Evolutionary conservation across 2,329 filamentous ascomycete genomes (phyloP), one percentile per base, ranked within the genome.

Genomic region (Drechslerella dactyloides): DNA sequence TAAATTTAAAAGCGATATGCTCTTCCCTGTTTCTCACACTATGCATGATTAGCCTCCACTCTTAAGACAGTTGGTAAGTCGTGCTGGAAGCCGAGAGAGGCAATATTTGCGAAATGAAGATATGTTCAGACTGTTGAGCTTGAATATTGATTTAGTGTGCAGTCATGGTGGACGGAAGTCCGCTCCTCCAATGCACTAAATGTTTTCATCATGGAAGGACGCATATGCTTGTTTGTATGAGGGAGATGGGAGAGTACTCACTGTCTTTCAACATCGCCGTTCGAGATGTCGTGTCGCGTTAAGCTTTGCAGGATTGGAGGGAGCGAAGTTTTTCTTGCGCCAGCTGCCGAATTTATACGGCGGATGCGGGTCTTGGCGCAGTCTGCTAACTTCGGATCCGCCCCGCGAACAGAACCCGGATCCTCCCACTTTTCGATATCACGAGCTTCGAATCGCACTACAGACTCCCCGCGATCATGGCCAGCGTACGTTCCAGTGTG

Each of bases 81-180:
- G n/a, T n/a, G n/a, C n/a, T n/a, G n/a, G n/a, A n/a, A n/a, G n/a
- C n/a, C n/a, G n/a, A n/a, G n/a, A n/a, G n/a, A n/a, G n/a, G n/a
- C n/a, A n/a, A n/a, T n/a, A n/a, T n/a, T n/a, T n/a, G n/a, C 11
- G 40, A 33, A 21, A 51, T 15, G 55, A 40, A 40, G 54, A n/a
- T 40, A 23, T 24, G 42, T 57, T 64, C 68, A 72, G 68, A 72
- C 68, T 72, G 68, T 72, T 72, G 68, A 72, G 68, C 68, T 72
- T 72, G 68, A 72, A 60, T 64, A 65, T 54, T 48, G 21, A 53
- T 53, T 59, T 60, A 51, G 51, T 59, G n/a, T 65, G 56, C 24
- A 63, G 55, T 72, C 68, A 72, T 72, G 42, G 56, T 55, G n/a
- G 57, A 37, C 40, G 42, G 42, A 51, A 37, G 42, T 53, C 60